Base-by-base conservation (phyloP, 306 rosid species). In the Cucurbita ficifolia region DNA sequence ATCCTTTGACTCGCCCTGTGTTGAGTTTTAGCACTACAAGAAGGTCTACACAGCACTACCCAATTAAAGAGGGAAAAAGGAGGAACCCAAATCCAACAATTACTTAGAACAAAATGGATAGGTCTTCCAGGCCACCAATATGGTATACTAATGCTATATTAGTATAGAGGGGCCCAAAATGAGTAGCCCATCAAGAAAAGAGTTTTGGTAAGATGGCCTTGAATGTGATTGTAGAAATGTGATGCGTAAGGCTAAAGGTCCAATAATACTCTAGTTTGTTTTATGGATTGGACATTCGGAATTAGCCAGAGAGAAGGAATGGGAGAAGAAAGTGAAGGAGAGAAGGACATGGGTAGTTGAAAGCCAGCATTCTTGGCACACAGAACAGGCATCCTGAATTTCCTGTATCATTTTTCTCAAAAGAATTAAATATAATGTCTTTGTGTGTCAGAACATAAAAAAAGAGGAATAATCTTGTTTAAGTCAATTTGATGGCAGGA, bases 401-500 rank as follows among this genome's bases (percentile, higher is more conserved):
- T 51, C 40, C 33, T 48, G 56, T 14, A 22, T 8, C 8, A 7
- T 69, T 13, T 24, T 48, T 48, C 73, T 22, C 55, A 24, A 68
- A 12, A 68, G 21, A 45, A 21, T 35, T 49, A 16, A 8, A 49
- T 29, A 69, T 16, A 1, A 49, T 7, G 39, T 67, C 35, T 21
- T 6, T 7, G 6, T 0, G 13, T 5, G 42, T 5, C 35, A 42
- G 35, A 40, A 10, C 36, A 40, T 36, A 3, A 9, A 8, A 11
- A 57, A 10, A 36, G 13, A 62, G 13, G 46, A 16, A 39, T 22
- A 16, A 46, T 68, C 8, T 22, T 39, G 21, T 68, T 68, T 55
- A 21, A 68, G 73, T 40, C 55, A 68, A 68, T 45, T 68, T 16
- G 10, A 42, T 68, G 73, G 42, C 72, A 65, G 72, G 12, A 68